Base-by-base conservation (phyloP, 805 yeast species). In the Vanderwaltozyma polyspora region DNA sequence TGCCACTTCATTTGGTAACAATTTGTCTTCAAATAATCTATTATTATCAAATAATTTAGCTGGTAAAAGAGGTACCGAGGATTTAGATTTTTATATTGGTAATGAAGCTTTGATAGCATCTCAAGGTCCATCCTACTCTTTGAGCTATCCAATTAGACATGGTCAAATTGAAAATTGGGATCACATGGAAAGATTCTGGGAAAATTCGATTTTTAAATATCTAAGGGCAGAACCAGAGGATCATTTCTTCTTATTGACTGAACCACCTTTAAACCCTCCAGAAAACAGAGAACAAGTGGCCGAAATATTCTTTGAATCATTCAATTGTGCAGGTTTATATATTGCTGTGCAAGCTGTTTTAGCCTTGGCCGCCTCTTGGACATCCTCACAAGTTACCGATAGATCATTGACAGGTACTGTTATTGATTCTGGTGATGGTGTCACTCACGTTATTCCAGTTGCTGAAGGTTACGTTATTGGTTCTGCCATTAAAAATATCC, bases 111-210 rank as follows among this genome's bases (percentile, higher is more conserved):
- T 91, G 28, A 72, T 71, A 34, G 94, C 95, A 11, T 80, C 96
- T n/a, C 79, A 75, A 48, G 94, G 95, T 5, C 85, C 95, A 43
- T 68, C 84, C 19, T 91, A 91, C 61, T 79, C 87, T 19, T 66
- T 91, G 39, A 74, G 76, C 43, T 91, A 91, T 53, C 98, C 98
- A 14, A 86, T 91, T 41, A 80, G 86, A 60, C 98, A 91, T 55
- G 98, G 98, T 18, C 98, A 91, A 66, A 81, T 91, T 43, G 98
- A 91, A 60, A 85, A 91, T 60, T 91, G 98, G 98, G 98, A 91
- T 64, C 96, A 91, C 56, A 91, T 91, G 98, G 98, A 91, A 62
- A 72, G 98, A 57, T 89, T 86, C 61, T 91, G 98, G 98, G 97
- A 91, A 55, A 82, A 83, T 52, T 84, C 95, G 31, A 87, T 91